Conservation (phyloP, 2,329 filamentous ascomycete genomes). For the Phoma sp. region DNA sequence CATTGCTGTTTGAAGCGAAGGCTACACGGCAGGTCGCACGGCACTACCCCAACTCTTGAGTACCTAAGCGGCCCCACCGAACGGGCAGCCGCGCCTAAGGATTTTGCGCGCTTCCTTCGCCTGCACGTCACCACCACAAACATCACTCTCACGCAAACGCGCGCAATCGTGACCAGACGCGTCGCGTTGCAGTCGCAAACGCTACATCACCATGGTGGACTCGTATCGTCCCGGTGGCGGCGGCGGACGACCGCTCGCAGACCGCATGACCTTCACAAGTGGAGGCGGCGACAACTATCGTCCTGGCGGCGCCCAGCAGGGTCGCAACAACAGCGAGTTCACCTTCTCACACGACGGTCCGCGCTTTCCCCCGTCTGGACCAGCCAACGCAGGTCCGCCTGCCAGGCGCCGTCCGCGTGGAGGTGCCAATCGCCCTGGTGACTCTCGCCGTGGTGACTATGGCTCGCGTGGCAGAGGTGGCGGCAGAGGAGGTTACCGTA, state of each 20-base stretch:
- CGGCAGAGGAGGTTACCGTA: constrained; percentile 27
- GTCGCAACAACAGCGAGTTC: constrained; percentile 34
- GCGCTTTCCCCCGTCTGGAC: constrained; percentile 37
- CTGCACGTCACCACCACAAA: constrained; percentile 14
- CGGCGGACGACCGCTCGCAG: constrained; percentile 28
- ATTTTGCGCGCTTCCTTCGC: constrained; percentile 13
- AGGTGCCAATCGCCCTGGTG: too few species aligned
- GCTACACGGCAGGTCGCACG: neutral
- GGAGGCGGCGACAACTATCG: constrained; percentile 39
- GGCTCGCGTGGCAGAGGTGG: constrained; percentile 21
- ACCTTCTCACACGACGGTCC: constrained; percentile 41
- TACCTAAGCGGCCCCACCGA: constrained; percentile 14
- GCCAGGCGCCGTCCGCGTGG: constrained; percentile 17
- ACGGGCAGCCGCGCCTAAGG: constrained; percentile 18
- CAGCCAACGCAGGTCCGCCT: constrained; percentile 24
- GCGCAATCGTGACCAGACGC: neutral
- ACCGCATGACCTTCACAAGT: constrained; percentile 39
- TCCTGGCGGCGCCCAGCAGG: constrained; percentile 25
- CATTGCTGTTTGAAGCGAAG: neutral
- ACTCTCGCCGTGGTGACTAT: constrained; percentile 11
- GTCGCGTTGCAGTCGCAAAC: constrained; percentile 12
- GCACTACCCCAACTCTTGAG: constrained; percentile 10
- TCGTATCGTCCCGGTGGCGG: constrained; percentile 34
- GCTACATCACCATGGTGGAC: constrained; percentile 27
- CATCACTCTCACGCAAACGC: constrained; percentile 2